Base-by-base conservation (phyloP, 2,329 filamentous ascomycete genomes). In the Ophiocordyceps sinensis region DNA sequence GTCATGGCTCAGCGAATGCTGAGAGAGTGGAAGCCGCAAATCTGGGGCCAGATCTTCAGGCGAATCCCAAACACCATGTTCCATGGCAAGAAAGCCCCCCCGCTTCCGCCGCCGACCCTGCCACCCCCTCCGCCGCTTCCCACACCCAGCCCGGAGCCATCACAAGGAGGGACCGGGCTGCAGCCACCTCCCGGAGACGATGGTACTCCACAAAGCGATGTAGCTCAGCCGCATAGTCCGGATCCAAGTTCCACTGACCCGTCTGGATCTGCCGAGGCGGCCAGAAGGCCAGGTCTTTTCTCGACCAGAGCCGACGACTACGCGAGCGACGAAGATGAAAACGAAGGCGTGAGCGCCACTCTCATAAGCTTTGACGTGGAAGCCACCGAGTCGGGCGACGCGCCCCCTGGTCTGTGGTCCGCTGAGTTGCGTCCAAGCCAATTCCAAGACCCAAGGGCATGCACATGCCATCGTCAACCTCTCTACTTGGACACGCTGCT, bases 301-400 rank as follows among this genome's bases (percentile, higher is more conserved):
- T 71, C 70, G 0, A 56, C 59, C 10, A 55, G 67, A n/a, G 67
- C 61, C 13, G 68, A 71, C 43, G 72, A 74, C 34, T 73, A 70
- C 44, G 67, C 61, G 11, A 72, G 65, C 12, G 74, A 77, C 37
- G 73, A 77, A 41, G 72, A 75, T 38, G 73, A 73, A 14, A 61
- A 68, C 13, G 73, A 74, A 38, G 63, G 68, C 38, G 59, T 76
- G 21, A 73, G 67, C 41, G 67, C 72, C 2, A 75, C 73, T 0
- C 57, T 77, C 5, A 76, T 78, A 40, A 76, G 71, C 47, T 77
- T 78, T 42, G 74, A 78, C 42, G 72, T 77, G 26, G 74, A 78
- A 46, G 68, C 73, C 0, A 69, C 66, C 4, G 73, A 76, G 37
- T 61, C 70, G 1, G 65, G 62, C 3, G 69, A 73, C 38, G 62